These are phyloP conservation scores for Ophiostoma quercus DNA, from an alignment of 2,329 filamentous ascomycete genomes.

Conservation along the genomic window DNA sequence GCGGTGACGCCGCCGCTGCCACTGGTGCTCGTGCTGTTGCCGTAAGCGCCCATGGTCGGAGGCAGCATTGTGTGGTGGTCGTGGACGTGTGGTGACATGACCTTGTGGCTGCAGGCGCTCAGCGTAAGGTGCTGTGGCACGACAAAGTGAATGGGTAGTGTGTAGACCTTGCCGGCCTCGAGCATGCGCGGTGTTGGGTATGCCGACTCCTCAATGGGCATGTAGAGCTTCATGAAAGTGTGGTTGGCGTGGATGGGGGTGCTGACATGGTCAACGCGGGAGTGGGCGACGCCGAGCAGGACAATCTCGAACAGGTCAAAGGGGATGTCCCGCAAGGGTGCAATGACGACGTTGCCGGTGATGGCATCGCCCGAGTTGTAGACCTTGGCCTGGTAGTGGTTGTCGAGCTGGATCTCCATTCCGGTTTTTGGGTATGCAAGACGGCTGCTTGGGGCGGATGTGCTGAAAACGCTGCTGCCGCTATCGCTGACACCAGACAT, in stretches of 20 bases:
- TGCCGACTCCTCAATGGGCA: constrained; percentile 46
- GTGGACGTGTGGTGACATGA: constrained; percentile 42
- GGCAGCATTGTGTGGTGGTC: constrained; percentile 51
- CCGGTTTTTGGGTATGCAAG: constrained; percentile 30
- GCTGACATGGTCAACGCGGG: constrained; percentile 48
- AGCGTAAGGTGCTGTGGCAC: constrained; percentile 54
- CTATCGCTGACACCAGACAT: constrained; percentile 24
- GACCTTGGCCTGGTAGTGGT: constrained; percentile 51
- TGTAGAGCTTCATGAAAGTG: constrained; percentile 52
- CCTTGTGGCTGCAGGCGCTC: constrained; percentile 50
- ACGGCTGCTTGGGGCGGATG: constrained; percentile 21
- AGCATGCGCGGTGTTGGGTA: constrained; percentile 47
- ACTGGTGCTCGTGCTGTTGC: background rate
- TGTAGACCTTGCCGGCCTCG: constrained; percentile 45
- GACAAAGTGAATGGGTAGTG: constrained; percentile 55
- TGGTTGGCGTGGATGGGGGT: constrained; percentile 46
- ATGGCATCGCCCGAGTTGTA: constrained; percentile 53
- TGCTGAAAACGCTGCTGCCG: constrained; percentile 22
- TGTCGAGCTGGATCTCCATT: constrained; percentile 47
- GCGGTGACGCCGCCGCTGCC: constrained; percentile 5
- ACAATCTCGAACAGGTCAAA: constrained; percentile 51
- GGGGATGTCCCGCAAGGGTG: constrained; percentile 40
- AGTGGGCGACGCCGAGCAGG: constrained; percentile 48
- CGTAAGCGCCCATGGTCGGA: constrained; percentile 43
- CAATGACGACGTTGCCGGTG: constrained; percentile 46